phyloP scores from a whole-genome alignment of 2,329 filamentous ascomycete genomes.

The Exserohilum turcica region DNA sequence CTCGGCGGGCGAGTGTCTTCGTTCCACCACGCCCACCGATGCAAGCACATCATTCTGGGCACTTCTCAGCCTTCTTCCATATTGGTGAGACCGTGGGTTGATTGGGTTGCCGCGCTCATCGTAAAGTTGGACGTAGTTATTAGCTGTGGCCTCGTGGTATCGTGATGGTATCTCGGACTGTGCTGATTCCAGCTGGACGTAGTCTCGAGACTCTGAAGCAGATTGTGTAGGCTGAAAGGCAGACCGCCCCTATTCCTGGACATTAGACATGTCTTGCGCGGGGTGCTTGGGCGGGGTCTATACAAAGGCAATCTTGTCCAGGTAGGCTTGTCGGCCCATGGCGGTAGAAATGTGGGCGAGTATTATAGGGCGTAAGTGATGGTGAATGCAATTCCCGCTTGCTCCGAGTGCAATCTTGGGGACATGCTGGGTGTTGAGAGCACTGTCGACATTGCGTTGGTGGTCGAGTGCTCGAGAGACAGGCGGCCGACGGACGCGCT shows the following conservation, averaged over 20 bases:
- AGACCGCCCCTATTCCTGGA: slow-evolving; percentile 46
- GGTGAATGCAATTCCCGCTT: background rate
- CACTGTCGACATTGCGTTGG: background rate
- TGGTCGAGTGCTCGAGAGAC: background rate
- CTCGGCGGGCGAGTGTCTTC: slow-evolving; percentile 36
- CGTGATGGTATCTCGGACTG: slow-evolving; percentile 30
- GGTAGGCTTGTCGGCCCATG: slow-evolving; percentile 47
- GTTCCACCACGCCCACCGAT: slow-evolving; percentile 55
- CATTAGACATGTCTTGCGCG: slow-evolving; percentile 19
- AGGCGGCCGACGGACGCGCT: slow-evolving; percentile 15
- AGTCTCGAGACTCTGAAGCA: slow-evolving; percentile 29
- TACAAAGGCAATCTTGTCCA: slow-evolving; percentile 47
- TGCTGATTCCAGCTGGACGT: slow-evolving; percentile 34
- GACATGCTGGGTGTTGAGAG: background rate
- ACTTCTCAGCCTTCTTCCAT: slow-evolving; percentile 49
- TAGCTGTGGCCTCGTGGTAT: slow-evolving; percentile 31
- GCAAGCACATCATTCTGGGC: slow-evolving; percentile 56
- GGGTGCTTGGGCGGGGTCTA: slow-evolving; percentile 6
- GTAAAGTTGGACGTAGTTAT: slow-evolving; percentile 48
- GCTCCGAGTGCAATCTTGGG: background rate
- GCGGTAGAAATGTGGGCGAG: background rate
- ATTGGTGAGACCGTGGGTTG: slow-evolving; percentile 49
- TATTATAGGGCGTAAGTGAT: background rate
- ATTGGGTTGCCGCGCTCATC: slow-evolving; percentile 53
- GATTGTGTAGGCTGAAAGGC: slow-evolving; percentile 46